Percentiles rank a stretch among this genome's conserved stretches.
These are phyloP conservation scores for Xylaria sp. DNA, from an alignment of 2,329 filamentous ascomycete species.

Conservation along the genomic window DNA sequence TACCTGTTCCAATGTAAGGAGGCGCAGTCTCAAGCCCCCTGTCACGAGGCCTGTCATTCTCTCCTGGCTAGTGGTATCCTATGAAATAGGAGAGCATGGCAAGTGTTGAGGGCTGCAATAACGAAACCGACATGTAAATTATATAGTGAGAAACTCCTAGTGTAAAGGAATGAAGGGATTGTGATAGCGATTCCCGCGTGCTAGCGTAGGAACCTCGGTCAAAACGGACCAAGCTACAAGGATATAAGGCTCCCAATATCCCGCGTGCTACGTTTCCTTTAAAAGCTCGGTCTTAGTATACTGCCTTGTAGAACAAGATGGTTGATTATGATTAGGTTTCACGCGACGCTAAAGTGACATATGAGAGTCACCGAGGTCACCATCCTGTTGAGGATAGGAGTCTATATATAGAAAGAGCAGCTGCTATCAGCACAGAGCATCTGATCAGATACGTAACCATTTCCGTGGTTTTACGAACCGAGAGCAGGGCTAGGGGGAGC, in stretches of 20 bases:
- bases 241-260: not conserved
- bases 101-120: not conserved
- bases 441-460: not conserved
- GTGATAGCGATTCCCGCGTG: not conserved
- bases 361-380: not conserved
- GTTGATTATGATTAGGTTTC: not conserved
- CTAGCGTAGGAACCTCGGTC: not conserved
- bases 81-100: not conserved
- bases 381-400: not conserved
- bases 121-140: not conserved
- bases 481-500: not conserved
- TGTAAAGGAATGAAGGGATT: not conserved
- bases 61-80: not conserved
- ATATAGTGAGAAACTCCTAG: not conserved
- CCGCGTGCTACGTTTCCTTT: not conserved
- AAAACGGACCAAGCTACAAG: not conserved
- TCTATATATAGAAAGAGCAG: constrained; percentile 2
- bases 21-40: not conserved
- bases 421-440: not conserved
- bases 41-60: not conserved
- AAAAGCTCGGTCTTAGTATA: not conserved
- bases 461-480: not conserved
- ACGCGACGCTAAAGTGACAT: too few relatives aligned
- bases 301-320: not conserved
- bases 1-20: not conserved